Percentiles rank a stretch among this genome's conserved stretches.
Evolutionary conservation across 2,329 filamentous ascomycete species (phyloP).

Genomic region (Xylaria sp.): DNA sequence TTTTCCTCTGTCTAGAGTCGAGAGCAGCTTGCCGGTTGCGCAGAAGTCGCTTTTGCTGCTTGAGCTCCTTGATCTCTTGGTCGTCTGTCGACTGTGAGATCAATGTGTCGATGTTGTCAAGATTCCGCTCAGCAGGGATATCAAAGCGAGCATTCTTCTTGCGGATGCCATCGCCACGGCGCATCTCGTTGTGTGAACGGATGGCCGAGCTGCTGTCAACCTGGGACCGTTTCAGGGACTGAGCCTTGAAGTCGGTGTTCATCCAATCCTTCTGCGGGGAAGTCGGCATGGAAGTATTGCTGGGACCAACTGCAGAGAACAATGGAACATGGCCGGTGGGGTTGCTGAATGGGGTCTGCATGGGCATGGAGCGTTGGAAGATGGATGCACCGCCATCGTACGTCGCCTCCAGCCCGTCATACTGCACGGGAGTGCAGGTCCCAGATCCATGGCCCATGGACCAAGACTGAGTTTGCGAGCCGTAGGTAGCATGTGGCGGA

Average conservation of each 20-base stretch:
- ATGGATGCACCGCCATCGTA: conserved; percentile 64
- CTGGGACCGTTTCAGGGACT: conserved; percentile 69
- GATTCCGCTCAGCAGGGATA: conserved; percentile 91
- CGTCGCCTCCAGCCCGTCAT: conserved; percentile 70
- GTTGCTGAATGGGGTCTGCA: conserved; percentile 66
- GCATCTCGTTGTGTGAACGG: conserved; percentile 79
- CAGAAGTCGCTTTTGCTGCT: conserved; percentile 95
- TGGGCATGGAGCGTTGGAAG: conserved; percentile 65
- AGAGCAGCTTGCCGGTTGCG: conserved; percentile 97
- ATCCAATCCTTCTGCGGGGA: conserved; percentile 71
- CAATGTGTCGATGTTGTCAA: conserved; percentile 93
- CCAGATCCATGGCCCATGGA: conserved; percentile 73
- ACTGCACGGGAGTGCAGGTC: conserved; percentile 79
- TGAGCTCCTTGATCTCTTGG: conserved; percentile 95
- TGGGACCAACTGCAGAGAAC: conserved; percentile 62
- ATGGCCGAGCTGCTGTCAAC: conserved; percentile 77
- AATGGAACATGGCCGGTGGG: conserved; percentile 62
- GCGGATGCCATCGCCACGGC: conserved; percentile 86
- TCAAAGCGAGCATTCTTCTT: conserved; percentile 99
- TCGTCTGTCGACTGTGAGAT: conserved; percentile 90
- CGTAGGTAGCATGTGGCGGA: conserved; percentile 57
- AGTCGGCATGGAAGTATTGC: conserved; percentile 62
- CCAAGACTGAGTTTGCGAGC: conserved; percentile 64
- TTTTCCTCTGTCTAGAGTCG: conserved; percentile 96
- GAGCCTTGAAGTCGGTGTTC: conserved; percentile 60